Conservation (phyloP, 768 basidiomycete genomes). For the Hirschioporus abietinus region DNA sequence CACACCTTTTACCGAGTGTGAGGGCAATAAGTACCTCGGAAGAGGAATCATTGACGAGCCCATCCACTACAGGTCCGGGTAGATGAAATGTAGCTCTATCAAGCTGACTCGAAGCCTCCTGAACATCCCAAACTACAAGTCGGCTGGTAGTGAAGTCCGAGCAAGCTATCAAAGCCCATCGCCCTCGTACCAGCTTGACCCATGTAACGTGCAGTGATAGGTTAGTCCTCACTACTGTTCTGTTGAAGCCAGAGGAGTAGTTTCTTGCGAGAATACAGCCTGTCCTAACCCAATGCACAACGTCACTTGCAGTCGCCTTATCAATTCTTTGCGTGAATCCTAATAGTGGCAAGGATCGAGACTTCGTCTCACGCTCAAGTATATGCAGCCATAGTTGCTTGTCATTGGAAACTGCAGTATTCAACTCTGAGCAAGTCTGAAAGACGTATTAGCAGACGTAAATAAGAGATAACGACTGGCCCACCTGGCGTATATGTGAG, state of each 20-base stretch:
- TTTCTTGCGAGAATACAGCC: background rate
- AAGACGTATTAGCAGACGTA: no score
- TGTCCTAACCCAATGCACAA: background rate
- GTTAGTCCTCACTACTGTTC: background rate
- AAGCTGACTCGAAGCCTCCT: background rate
- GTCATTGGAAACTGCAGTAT: background rate
- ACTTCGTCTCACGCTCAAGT: background rate
- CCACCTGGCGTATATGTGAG: no score
- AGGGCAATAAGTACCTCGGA: background rate
- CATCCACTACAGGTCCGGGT: background rate
- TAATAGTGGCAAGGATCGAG: no score
- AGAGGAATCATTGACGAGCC: background rate
- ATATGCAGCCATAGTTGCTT: conserved; percentile 3
- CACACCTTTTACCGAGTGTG: background rate
- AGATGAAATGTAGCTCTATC: background rate
- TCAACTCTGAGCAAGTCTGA: background rate
- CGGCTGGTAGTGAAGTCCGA: background rate
- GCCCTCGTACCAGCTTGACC: background rate
- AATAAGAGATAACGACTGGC: no score
- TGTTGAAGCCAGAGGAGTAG: background rate
- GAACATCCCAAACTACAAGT: background rate
- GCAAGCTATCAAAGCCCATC: background rate
- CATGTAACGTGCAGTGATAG: background rate
- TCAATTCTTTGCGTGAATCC: background rate
- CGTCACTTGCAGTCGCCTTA: background rate